Percentiles rank a stretch among this genome's conserved stretches.
Conservation (phyloP, 164 flowering plant genomes). For the Aristolochia fimbriata region DNA sequence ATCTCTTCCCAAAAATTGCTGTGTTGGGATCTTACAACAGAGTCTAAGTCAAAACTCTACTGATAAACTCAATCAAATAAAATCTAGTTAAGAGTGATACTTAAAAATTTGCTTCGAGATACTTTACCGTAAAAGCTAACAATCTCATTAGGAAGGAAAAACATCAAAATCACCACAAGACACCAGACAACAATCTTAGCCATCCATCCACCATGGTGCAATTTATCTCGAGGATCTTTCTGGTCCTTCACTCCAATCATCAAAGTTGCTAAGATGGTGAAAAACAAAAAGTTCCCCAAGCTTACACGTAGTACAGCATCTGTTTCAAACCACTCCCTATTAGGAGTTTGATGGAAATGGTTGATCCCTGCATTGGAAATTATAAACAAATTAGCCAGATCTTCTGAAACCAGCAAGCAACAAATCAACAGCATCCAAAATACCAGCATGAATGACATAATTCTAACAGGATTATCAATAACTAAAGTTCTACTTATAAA, state of each 20-base stretch:
- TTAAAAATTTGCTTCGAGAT: background rate
- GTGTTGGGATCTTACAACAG: too few relatives aligned
- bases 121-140: slow-evolving; percentile 83
- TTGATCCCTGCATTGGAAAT: slow-evolving; percentile 73
- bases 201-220: slow-evolving; percentile 99
- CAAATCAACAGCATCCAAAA: too few relatives aligned
- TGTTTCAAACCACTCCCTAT: slow-evolving; percentile 92
- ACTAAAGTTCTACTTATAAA: too few relatives aligned
- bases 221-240: slow-evolving; percentile 82
- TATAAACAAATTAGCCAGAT: background rate
- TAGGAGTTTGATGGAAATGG: slow-evolving; percentile 74
- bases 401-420: too few relatives aligned
- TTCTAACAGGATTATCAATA: too few relatives aligned
- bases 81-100: too few relatives aligned
- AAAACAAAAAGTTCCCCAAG: slow-evolving; percentile 91
- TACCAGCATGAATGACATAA: too few relatives aligned
- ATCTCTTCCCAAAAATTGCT: too few relatives aligned
- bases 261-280: slow-evolving; percentile 60
- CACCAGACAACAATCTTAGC: slow-evolving; percentile 77
- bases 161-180: slow-evolving; percentile 72
- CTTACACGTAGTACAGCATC: slow-evolving; percentile 98
- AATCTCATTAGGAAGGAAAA: slow-evolving; percentile 86
- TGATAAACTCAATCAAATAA: too few relatives aligned
- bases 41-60: too few relatives aligned
- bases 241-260: slow-evolving; percentile 93